Evolutionary conservation across 495 filamentous ascomycete species (phyloP).

Genomic region (Neurospora sp.): DNA sequence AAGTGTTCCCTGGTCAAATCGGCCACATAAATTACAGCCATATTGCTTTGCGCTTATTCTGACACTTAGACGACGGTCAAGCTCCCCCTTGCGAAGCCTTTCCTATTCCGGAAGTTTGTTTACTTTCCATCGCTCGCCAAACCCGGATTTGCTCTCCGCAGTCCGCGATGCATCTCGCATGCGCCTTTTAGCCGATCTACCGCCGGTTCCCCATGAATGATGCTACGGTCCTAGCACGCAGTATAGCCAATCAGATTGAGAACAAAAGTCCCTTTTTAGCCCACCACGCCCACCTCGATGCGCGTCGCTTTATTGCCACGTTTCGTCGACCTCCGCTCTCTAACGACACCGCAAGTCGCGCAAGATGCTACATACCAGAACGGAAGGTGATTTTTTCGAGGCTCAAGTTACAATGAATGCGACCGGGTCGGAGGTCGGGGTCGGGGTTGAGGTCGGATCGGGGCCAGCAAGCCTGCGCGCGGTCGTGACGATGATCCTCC

Average conservation of each 20-base stretch:
- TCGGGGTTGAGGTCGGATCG: neutral
- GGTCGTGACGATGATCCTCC: neutral
- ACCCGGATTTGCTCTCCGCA: neutral
- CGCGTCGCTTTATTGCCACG: neutral
- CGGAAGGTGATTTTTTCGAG: neutral
- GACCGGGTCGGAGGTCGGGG: neutral
- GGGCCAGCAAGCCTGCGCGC: neutral
- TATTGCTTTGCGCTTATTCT: neutral
- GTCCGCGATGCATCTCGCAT: neutral
- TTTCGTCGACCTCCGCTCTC: neutral
- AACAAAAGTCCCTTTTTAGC: neutral
- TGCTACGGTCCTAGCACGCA: neutral
- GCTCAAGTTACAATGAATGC: neutral
- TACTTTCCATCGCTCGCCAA: neutral
- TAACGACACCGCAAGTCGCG: neutral
- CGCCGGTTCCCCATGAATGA: neutral
- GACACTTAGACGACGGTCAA: neutral
- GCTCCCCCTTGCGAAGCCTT: neutral
- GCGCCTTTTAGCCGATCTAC: neutral
- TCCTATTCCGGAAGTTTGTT: neutral
- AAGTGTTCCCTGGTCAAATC: neutral
- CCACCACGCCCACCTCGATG: neutral
- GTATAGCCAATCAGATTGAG: neutral
- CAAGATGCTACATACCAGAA: neutral
- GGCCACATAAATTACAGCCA: neutral